Conservation (phyloP, 2,329 filamentous ascomycete genomes). For the Pseudomassariella vexata region DNA sequence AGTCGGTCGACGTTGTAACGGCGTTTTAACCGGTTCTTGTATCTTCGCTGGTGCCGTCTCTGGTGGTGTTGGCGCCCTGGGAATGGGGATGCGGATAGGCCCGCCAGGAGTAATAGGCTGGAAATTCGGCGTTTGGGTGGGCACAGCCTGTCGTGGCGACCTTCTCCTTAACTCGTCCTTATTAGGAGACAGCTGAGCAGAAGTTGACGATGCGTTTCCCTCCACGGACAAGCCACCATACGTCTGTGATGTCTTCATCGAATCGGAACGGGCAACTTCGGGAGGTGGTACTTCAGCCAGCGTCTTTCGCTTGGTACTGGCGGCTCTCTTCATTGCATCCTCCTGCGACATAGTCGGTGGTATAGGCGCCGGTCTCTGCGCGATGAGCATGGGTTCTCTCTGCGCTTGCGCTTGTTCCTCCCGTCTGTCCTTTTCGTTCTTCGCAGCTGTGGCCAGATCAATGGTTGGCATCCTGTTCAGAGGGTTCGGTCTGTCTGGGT, state of each 20-base stretch:
- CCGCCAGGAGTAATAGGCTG: constrained; percentile 21
- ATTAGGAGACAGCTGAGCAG: constrained; percentile 44
- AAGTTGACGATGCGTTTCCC: constrained; percentile 35
- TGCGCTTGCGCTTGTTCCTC: constrained; percentile 22
- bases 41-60: constrained; percentile 18
- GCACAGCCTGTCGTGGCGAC: constrained; percentile 37
- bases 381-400: constrained; percentile 24
- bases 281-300: constrained; percentile 19
- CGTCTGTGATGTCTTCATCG: constrained; percentile 16
- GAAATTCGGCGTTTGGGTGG: constrained; percentile 13
- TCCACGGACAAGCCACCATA: constrained; percentile 21
- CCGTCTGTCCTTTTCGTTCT: constrained; percentile 38
- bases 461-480: constrained; percentile 31
- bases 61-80: constrained; percentile 23
- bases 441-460: constrained; percentile 42
- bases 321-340: constrained; percentile 26
- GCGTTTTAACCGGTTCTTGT: constrained; percentile 28
- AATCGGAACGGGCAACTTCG: constrained; percentile 16
- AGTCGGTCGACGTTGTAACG: constrained; percentile 37
- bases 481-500: constrained; percentile 17
- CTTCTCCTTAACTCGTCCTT: constrained; percentile 44
- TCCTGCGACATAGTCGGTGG: constrained; percentile 27
- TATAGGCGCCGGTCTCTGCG: constrained; percentile 29
- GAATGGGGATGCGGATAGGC: constrained; percentile 25
- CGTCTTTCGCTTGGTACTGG: constrained; percentile 32